Conservation (phyloP, 192 early-diverging fungal species). For the Backusella parvicylindrica region DNA sequence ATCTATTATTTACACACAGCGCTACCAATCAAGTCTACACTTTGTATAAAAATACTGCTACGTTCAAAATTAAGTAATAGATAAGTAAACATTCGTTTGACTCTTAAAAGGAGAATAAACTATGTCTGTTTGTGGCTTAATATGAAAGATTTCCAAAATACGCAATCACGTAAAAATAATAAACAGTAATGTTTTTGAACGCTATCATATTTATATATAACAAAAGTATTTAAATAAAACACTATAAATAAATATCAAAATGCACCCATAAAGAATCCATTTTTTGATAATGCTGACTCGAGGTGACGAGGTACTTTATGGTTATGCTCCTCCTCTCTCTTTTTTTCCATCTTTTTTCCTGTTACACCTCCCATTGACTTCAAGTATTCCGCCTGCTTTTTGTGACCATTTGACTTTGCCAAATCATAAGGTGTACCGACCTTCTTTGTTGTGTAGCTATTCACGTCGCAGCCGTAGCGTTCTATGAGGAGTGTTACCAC, state of each 20-base stretch:
- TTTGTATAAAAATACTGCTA: too few relatives aligned
- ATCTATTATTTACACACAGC: too few relatives aligned
- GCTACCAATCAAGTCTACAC: too few relatives aligned
- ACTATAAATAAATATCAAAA: background rate
- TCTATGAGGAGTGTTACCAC: conserved; percentile 16
- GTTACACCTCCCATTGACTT: conserved; percentile 18
- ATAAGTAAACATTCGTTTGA: too few relatives aligned
- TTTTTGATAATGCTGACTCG: conserved; percentile 14
- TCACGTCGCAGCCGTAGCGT: conserved; percentile 20
- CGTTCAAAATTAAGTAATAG: too few relatives aligned
- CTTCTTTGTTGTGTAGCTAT: conserved; percentile 21
- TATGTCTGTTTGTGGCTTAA: too few relatives aligned
- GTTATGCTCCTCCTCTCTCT: conserved; percentile 20
- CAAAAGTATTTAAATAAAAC: background rate
- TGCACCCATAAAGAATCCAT: conserved; percentile 15
- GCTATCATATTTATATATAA: background rate
- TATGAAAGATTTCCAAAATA: too few relatives aligned
- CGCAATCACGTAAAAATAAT: background rate
- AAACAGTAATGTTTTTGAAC: background rate
- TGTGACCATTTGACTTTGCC: conserved; percentile 22
- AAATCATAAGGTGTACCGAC: conserved; percentile 24
- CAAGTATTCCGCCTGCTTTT: conserved; percentile 18
- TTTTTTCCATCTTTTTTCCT: conserved; percentile 27
- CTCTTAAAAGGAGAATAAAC: too few relatives aligned
- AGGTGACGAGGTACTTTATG: conserved; percentile 24